phyloP scores from a whole-genome alignment of 176 grass and related monocot genomes.

The Pharus latifolius region DNA sequence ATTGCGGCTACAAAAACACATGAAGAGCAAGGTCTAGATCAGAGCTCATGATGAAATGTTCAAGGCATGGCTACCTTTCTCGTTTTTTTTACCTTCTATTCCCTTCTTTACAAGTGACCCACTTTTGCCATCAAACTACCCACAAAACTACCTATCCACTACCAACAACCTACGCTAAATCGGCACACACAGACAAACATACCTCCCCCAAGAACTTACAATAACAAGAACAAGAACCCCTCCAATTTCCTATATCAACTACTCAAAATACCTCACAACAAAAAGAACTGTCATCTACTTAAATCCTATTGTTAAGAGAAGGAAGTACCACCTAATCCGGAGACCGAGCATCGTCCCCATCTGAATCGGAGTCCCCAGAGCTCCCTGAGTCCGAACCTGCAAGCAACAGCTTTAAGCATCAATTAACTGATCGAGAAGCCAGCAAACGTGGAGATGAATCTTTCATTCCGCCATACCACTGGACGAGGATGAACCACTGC shows the following conservation, averaged over 20 bases:
- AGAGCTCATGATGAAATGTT: not conserved
- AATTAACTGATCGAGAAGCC: not conserved
- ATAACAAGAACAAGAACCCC: not conserved
- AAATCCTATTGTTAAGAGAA: constrained; percentile 31
- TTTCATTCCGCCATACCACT: constrained; percentile 34
- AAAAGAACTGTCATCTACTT: constrained; percentile 5
- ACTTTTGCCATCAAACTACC: constrained; percentile 3
- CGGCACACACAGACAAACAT: not conserved
- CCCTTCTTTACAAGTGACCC: constrained; percentile 31
- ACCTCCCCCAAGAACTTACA: not conserved
- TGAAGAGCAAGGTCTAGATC: not conserved
- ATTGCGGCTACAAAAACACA: not conserved
- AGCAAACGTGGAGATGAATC: not conserved
- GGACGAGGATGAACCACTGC: constrained; percentile 66
- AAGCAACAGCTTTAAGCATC: not conserved
- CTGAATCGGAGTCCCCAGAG: constrained; percentile 39
- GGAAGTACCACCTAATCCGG: constrained; percentile 4
- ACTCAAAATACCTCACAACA: not conserved
- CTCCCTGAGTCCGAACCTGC: constrained; percentile 64
- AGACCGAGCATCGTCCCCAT: constrained; percentile 29
- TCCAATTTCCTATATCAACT: constrained; percentile 32
- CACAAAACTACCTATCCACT: constrained; percentile 9
- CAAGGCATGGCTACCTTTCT: constrained; percentile 7
- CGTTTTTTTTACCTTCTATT: not conserved
- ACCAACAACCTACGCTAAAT: constrained; percentile 16